phyloP scores from a whole-genome alignment of 1,284 basidiomycete genomes.

The Cutaneotrichosporon sp. region DNA sequence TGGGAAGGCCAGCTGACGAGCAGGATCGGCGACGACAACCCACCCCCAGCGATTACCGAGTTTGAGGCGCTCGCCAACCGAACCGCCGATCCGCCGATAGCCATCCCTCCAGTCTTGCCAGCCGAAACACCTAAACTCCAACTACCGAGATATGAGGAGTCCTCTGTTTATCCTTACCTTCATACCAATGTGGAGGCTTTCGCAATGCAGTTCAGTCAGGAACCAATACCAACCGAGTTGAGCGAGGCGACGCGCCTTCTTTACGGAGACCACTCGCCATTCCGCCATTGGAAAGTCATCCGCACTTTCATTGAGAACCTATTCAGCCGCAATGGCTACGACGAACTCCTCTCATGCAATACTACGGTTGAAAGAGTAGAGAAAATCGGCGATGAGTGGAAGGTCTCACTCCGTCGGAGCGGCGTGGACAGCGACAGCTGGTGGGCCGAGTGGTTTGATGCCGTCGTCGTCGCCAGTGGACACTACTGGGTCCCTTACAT shows the following conservation, averaged over 20 bases:
- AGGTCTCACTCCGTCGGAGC: constrained; percentile 44
- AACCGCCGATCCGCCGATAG: constrained; percentile 4
- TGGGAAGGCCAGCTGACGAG: neutral
- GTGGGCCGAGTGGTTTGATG: constrained; percentile 51
- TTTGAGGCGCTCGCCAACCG: constrained; percentile 6
- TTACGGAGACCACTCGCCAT: constrained; percentile 8
- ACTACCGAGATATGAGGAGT: constrained; percentile 2
- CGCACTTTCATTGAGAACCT: constrained; percentile 34
- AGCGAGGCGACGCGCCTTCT: neutral
- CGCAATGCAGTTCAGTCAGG: constrained; percentile 6
- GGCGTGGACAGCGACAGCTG: constrained; percentile 38
- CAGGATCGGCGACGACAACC: constrained; percentile 8
- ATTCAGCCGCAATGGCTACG: constrained; percentile 46
- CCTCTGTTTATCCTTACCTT: constrained; percentile 13
- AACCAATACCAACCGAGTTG: constrained; percentile 6
- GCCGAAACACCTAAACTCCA: neutral
- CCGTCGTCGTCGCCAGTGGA: constrained; percentile 52
- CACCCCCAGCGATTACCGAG: neutral
- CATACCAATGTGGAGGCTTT: constrained; percentile 10
- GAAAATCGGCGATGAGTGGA: constrained; percentile 41
- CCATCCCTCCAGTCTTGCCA: constrained; percentile 2
- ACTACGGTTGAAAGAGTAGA: constrained; percentile 54
- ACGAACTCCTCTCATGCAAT: constrained; percentile 50
- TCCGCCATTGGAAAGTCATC: constrained; percentile 9
- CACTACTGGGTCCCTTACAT: constrained; percentile 53